These are phyloP conservation scores for Ilyonectria mors-panacis DNA, from an alignment of 2,329 filamentous ascomycete species.

Conservation along the genomic window DNA sequence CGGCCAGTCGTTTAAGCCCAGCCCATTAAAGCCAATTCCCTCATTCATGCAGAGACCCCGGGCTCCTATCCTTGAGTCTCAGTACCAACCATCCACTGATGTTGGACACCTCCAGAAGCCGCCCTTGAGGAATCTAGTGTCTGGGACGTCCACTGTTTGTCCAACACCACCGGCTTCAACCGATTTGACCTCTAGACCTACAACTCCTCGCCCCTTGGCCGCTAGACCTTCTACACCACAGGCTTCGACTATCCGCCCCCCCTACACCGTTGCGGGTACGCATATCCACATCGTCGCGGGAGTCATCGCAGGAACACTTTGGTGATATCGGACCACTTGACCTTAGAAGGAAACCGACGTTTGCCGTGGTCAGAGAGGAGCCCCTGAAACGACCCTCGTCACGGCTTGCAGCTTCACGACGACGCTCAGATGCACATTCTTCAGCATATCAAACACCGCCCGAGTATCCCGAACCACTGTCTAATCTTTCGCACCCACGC, in stretches of 20 bases:
- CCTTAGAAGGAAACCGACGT: slow-evolving; percentile 32
- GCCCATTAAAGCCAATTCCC: slow-evolving; percentile 67
- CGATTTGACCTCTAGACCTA: not conserved
- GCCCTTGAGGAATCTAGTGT: slow-evolving; percentile 25
- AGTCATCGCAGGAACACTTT: slow-evolving; percentile 9
- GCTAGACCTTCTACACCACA: not conserved
- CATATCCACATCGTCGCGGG: not conserved
- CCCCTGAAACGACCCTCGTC: slow-evolving; percentile 58
- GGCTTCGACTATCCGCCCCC: slow-evolving; percentile 13
- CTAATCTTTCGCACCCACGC: slow-evolving; percentile 33
- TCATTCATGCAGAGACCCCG: slow-evolving; percentile 58
- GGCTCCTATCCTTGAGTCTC: slow-evolving; percentile 30
- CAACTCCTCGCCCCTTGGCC: not conserved
- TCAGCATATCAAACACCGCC: slow-evolving; percentile 51
- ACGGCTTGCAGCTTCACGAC: slow-evolving; percentile 41
- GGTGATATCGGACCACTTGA: slow-evolving; percentile 26
- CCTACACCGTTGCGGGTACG: slow-evolving; percentile 18
- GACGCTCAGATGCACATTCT: slow-evolving; percentile 41
- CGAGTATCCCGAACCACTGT: slow-evolving; percentile 44
- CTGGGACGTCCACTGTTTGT: slow-evolving; percentile 20
- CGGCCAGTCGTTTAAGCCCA: slow-evolving; percentile 62
- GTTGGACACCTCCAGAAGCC: slow-evolving; percentile 35
- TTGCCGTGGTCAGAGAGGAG: slow-evolving; percentile 53
- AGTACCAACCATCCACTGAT: slow-evolving; percentile 23
- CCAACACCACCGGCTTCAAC: slow-evolving; percentile 11